Base-by-base conservation (phyloP, 169 alveolate species). In the Plasmodium billcollinsi region DNA sequence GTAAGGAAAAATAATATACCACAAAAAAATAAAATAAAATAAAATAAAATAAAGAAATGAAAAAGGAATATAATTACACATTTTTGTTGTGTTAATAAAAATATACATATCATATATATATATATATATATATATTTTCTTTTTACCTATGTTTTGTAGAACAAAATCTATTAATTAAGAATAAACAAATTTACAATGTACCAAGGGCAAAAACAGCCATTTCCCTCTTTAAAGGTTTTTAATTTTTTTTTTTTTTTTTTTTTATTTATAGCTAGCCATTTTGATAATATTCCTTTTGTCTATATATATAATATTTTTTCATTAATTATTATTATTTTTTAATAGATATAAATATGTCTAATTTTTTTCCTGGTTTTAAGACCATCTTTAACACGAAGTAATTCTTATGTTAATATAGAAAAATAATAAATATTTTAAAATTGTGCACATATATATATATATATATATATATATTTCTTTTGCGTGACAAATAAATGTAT, bases 301-400 rank as follows among this genome's bases (percentile, higher is more conserved):
- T 67, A 67, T 67, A 67, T 15, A 33, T 33, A 33, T 33, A 33
- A 33, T 33, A 33, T 33, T 0, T 33, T 33, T 33, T 33, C 45
- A 33, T 33, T 33, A 33, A 33, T 33, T 5, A 33, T 5, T 21
- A 63, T 52, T 49, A 24, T 9, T 47, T 49, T 49, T 66, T 78
- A 18, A 59, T 15, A 83, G 86, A 83, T 33, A 54, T 70, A 0
- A 58, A 59, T 33, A 58, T 70, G 52, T 33, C 86, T 20, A 69
- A 58, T 52, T 62, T 83, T n/a, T 69, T 69, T 26, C 91, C 91
- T n/a, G 91, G 91, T 14, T 83, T 83, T 43, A 71, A 58, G 59
- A 83, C 83, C 3, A 69, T 83, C 56, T 83, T 83, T 52, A 71
- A 83, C 66, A 69, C 18, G 47, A 83, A 71, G 91, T 83, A 78